A percentile compares a stretch with the other conserved stretches of the same genome.
phyloP scores from a whole-genome alignment of 2,329 filamentous ascomycete genomes.

The Aspergillus melleus region DNA sequence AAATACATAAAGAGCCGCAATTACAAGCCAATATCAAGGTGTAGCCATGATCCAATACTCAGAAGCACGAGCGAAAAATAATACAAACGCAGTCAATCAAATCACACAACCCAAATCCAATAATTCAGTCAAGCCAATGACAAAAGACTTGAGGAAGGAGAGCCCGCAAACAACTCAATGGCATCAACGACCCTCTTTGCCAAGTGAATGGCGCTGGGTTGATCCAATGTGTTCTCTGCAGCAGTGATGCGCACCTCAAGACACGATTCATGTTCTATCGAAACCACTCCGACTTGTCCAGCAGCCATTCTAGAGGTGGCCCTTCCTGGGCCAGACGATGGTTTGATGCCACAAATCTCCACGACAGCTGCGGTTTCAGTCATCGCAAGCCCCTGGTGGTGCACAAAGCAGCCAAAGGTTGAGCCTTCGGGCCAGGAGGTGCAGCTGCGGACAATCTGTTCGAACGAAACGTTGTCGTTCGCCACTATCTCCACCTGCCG shows the following conservation, averaged over 20 bases:
- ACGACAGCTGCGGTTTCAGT: neutral
- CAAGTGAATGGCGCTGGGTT: no score
- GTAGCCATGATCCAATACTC: no score
- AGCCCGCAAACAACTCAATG: no score
- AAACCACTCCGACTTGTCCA: constrained; percentile 3
- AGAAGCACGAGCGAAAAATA: no score
- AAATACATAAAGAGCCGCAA: no score
- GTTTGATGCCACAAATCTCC: neutral
- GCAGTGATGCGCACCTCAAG: neutral
- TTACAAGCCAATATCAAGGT: no score
- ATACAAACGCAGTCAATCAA: no score
- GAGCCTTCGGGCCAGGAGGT: constrained; percentile 6
- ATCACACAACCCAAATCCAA: no score
- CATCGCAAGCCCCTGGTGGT: constrained; percentile 5
- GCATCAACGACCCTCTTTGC: no score
- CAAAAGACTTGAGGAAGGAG: no score
- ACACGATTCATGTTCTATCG: neutral
- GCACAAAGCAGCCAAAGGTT: constrained; percentile 7
- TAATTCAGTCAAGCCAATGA: no score
- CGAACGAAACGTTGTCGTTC: constrained; percentile 7
- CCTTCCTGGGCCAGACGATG: neutral
- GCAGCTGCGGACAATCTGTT: constrained; percentile 3
- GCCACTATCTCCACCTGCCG: constrained; percentile 11
- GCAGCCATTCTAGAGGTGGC: neutral
- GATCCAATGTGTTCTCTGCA: neutral